Evolutionary conservation across 2,329 filamentous ascomycete species (phyloP), one percentile per base, ranked within the genome.

Genomic region (Herpotrichia juniperi): DNA sequence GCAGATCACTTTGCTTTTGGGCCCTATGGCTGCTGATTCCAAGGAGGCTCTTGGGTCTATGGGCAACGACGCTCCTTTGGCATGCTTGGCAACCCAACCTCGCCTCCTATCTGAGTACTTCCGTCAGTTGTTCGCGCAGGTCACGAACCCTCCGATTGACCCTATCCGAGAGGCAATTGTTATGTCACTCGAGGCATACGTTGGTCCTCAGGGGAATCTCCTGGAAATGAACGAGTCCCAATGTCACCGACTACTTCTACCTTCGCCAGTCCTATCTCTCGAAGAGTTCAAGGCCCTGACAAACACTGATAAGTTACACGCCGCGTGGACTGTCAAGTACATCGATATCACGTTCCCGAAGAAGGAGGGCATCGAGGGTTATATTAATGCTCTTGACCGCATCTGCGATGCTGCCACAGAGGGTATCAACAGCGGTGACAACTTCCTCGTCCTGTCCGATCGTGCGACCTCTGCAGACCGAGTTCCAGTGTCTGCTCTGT

Each of bases 21-120:
- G 89, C 16, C 93, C 93, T 9, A 97, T 97, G 93, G 93, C 92
- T 52, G 92, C 92, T 21, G 93, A 97, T 68, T 96, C 96, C 54
- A 97, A 97, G 79, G 93, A 97, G 76, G 93, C 93, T 37, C 83
- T 97, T 48, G 93, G 93, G 34, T 97, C 93, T 53, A 97, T 97
- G 93, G 93, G 93, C 66, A 97, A 97, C 71, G 93, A 97, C 79
- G 91, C 90, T 39, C 93, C 93, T 37, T 81, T 97, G 58, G 93
- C 93, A 47, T 96, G 92, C 74, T 81, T 97, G 71, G 90, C 93
- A n/a, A 85, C 90, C 60, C 90, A 93, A 57, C 92, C 93, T 62
- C 90, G 93, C 63, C 81, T 96, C 48, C 84, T 97, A 17, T 96
- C 90, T 74, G 93, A 97, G 75, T 97, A 97, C 79, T 97, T 97